phyloP scores from a whole-genome alignment of 2,329 filamentous ascomycete genomes.

The Plectosphaerella sp. region DNA sequence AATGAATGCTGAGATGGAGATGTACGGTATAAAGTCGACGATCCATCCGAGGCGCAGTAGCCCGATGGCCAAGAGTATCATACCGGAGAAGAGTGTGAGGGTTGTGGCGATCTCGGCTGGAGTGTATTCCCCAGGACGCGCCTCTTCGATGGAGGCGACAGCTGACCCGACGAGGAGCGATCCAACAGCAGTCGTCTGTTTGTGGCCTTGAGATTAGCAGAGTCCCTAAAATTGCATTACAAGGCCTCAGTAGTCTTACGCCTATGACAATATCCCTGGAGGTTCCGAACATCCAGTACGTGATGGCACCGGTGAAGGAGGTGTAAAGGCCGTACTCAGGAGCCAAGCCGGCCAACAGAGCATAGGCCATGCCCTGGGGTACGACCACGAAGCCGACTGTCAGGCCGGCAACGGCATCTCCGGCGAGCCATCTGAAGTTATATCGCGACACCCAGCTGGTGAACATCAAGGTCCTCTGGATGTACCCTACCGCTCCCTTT shows the following conservation, averaged over 20 bases:
- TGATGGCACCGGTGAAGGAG: constrained; percentile 73
- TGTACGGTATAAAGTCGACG: constrained; percentile 49
- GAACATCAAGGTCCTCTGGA: constrained; percentile 29
- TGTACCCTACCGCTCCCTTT: no score
- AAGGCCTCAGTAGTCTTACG: constrained; percentile 21
- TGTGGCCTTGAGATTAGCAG: constrained; percentile 5
- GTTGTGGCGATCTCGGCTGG: constrained; percentile 36
- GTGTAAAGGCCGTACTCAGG: constrained; percentile 74
- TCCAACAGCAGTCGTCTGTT: constrained; percentile 52
- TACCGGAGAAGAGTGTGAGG: constrained; percentile 42
- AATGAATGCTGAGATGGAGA: constrained; percentile 50
- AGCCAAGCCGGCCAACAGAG: constrained; percentile 62
- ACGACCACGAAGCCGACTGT: constrained; percentile 65
- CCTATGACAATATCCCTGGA: constrained; percentile 84
- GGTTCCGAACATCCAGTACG: constrained; percentile 82
- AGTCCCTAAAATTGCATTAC: no score
- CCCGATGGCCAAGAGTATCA: constrained; percentile 44
- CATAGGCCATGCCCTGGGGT: constrained; percentile 78
- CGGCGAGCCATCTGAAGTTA: constrained; percentile 67
- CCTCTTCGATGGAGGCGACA: constrained; percentile 28
- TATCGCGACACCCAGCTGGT: constrained; percentile 66
- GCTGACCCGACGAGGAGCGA: constrained; percentile 45
- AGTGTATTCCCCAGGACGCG: constrained; percentile 21
- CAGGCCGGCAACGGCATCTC: constrained; percentile 70
- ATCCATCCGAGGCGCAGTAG: constrained; percentile 48